Conservation (phyloP, 2,329 filamentous ascomycete genomes). For the Aspergillus bombycis region DNA sequence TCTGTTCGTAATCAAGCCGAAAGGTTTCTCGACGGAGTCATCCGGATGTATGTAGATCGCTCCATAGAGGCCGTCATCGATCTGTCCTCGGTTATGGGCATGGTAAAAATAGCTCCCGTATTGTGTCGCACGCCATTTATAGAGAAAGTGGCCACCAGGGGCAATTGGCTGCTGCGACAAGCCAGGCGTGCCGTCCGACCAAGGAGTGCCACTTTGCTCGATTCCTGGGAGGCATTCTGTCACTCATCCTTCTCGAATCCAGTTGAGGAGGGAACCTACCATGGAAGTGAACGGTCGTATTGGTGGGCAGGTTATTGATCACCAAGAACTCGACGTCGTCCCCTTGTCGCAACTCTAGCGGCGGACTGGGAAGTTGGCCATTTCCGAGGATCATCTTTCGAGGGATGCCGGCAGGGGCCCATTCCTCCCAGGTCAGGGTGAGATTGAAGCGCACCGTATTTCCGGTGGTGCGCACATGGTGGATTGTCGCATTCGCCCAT, state of each 20-base stretch:
- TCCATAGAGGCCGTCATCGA: constrained; percentile 63
- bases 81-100: constrained; percentile 56
- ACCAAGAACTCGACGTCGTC: constrained; percentile 34
- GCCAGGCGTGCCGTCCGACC: constrained; percentile 62
- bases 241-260: not conserved
- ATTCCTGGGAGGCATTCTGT: constrained; percentile 34
- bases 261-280: constrained; percentile 21
- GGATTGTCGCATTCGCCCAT: constrained; percentile 9
- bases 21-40: constrained; percentile 48
- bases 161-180: constrained; percentile 56
- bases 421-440: constrained; percentile 36
- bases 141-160: constrained; percentile 52
- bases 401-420: constrained; percentile 31
- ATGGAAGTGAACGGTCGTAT: constrained; percentile 35
- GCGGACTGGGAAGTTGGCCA: constrained; percentile 33
- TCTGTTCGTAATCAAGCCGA: constrained; percentile 50
- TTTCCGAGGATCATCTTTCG: constrained; percentile 33
- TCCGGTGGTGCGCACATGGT: constrained; percentile 9
- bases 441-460: constrained; percentile 31
- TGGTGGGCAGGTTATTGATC: constrained; percentile 27
- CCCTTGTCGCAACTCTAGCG: constrained; percentile 28
- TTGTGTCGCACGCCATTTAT: constrained; percentile 57
- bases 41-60: constrained; percentile 54
- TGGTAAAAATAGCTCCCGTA: constrained; percentile 65
- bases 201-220: constrained; percentile 55